Evolutionary conservation across 306 rosid genomes (phyloP).

Genomic region (Erythrophleum fordii): DNA sequence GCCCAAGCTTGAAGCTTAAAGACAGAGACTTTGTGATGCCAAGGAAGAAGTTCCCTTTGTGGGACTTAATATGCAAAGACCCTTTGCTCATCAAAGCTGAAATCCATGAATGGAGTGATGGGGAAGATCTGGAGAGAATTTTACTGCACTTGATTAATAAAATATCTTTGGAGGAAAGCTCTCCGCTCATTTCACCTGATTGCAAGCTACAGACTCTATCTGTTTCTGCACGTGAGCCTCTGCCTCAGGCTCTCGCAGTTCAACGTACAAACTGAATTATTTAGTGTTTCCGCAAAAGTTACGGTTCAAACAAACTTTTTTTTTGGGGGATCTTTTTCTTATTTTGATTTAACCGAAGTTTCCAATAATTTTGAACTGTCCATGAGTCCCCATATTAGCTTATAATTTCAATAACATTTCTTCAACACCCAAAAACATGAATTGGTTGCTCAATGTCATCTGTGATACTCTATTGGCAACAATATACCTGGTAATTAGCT

Average conservation of each 20-base stretch:
- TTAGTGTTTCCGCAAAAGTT: conserved; percentile 1
- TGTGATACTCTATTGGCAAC: too few species aligned
- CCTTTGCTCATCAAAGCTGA: conserved; percentile 57
- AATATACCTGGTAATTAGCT: too few species aligned
- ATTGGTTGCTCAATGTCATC: too few species aligned
- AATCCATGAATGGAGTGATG: conserved; percentile 63
- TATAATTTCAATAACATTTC: too few species aligned
- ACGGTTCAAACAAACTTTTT: not conserved
- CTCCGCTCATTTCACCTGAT: conserved; percentile 46
- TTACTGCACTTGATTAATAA: conserved; percentile 45
- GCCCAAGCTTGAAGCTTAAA: conserved; percentile 62
- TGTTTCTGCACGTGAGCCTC: conserved; percentile 41
- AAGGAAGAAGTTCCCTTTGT: conserved; percentile 63
- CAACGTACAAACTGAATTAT: conserved; percentile 8
- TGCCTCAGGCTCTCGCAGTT: conserved; percentile 56
- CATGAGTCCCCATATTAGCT: too few species aligned
- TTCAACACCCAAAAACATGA: too few species aligned
- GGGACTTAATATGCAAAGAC: conserved; percentile 63
- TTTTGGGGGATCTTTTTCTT: too few species aligned
- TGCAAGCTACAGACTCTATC: conserved; percentile 54
- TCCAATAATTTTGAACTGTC: too few species aligned
- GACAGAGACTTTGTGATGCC: conserved; percentile 66
- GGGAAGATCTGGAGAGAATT: conserved; percentile 49
- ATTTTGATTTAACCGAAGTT: too few species aligned
- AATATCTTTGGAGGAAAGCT: conserved; percentile 37